Evolutionary conservation across 352 stramenopile species (phyloP).

Genomic region (Pythium rhizo-oryzae): DNA sequence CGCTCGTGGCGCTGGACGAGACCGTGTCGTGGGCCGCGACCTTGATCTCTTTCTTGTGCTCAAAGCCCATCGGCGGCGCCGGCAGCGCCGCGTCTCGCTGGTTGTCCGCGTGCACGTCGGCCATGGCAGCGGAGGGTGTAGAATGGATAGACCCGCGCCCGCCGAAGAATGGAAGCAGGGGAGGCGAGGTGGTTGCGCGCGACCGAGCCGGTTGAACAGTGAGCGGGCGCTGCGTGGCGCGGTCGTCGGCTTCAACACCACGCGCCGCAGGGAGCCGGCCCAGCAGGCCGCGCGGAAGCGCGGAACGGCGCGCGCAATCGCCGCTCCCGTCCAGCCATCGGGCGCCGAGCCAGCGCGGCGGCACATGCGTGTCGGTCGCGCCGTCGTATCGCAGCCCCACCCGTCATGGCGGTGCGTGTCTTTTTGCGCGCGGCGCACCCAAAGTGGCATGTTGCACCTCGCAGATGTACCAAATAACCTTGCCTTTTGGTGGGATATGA

Average conservation of each 20-base stretch:
- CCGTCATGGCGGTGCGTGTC: conserved; percentile 18
- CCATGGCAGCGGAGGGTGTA: conserved; percentile 3
- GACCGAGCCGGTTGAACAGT: conserved; percentile 20
- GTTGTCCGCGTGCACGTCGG: conserved; percentile 20
- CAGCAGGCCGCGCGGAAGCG: conserved; percentile 5
- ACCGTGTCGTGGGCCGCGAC: background rate
- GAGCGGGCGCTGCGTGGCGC: background rate
- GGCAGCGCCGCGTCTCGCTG: conserved; percentile 9
- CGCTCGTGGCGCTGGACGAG: conserved; percentile 9
- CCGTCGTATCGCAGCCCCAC: conserved; percentile 19
- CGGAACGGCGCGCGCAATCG: conserved; percentile 1
- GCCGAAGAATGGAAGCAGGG: background rate
- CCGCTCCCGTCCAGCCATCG: conserved; percentile 22
- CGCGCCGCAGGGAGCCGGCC: background rate
- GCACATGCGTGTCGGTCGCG: conserved; percentile 20
- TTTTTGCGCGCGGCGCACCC: conserved; percentile 4
- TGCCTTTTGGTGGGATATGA: background rate
- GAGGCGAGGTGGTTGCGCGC: background rate
- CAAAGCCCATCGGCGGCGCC: background rate
- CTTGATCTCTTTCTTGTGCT: conserved; percentile 23
- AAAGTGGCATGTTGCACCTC: conserved; percentile 4
- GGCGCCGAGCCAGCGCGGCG: background rate
- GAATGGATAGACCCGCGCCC: background rate
- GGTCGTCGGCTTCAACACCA: conserved; percentile 13
- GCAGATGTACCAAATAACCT: conserved; percentile 12